Evolutionary conservation across 1,284 basidiomycete genomes (phyloP).

Genomic region (Rhodofomes roseus): DNA sequence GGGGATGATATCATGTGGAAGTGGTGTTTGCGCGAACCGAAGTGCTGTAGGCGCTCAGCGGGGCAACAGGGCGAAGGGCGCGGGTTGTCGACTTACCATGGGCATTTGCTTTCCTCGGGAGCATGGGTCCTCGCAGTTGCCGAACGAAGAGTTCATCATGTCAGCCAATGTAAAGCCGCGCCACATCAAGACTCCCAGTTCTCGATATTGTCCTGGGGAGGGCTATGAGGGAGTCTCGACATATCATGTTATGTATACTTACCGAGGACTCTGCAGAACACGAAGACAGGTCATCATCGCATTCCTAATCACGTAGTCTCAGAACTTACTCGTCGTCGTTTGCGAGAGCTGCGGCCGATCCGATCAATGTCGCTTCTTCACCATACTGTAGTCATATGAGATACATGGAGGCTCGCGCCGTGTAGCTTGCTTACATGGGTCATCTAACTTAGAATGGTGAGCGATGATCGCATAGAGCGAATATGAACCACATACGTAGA

Average conservation of each 20-base stretch:
- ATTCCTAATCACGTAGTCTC: background rate
- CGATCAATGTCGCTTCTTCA: conserved; percentile 90
- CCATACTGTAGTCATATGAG: conserved; percentile 55
- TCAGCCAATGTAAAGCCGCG: conserved; percentile 73
- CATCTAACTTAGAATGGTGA: conserved; percentile 9
- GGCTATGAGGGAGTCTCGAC: background rate
- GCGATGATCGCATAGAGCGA: background rate
- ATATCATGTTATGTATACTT: conserved; percentile 10
- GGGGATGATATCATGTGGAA: conserved; percentile 95
- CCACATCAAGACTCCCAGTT: conserved; percentile 89
- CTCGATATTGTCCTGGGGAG: conserved; percentile 74
- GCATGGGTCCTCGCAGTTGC: conserved; percentile 76
- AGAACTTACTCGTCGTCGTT: conserved; percentile 80
- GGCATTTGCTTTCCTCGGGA: conserved; percentile 92
- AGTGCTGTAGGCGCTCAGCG: conserved; percentile 53
- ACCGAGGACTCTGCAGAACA: conserved; percentile 54
- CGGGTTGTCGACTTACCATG: conserved; percentile 45
- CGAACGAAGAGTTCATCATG: conserved; percentile 87
- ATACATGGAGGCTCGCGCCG: background rate
- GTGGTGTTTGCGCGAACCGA: conserved; percentile 80
- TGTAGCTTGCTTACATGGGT: conserved; percentile 9
- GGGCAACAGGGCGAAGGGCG: background rate
- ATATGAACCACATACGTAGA: conserved; percentile 64
- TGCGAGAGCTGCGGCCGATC: conserved; percentile 83
- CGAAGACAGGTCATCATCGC: conserved; percentile 3